Evolutionary conservation across 768 basidiomycete species (phyloP).

Genomic region (Tylopilus subfusipes): DNA sequence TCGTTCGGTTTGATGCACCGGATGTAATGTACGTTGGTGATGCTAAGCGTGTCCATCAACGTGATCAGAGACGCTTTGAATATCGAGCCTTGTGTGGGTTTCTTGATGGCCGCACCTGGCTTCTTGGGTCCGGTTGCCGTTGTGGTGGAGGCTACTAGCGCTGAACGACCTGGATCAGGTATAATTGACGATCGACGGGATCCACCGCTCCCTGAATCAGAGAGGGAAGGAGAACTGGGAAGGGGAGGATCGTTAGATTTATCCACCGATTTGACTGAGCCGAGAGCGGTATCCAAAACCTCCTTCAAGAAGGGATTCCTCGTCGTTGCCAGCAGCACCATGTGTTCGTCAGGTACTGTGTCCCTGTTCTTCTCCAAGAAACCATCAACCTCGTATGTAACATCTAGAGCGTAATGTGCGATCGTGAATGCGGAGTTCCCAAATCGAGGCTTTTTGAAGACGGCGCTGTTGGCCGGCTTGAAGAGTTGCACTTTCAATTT

Average conservation of each 20-base stretch:
- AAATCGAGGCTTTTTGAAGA: slow-evolving; percentile 99
- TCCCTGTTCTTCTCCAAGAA: slow-evolving; percentile 99
- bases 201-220: slow-evolving; percentile 71
- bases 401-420: slow-evolving; percentile 96
- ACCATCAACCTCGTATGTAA: slow-evolving; percentile 97
- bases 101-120: slow-evolving; percentile 69
- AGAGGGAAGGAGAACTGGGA: slow-evolving; percentile 71
- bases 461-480: slow-evolving; percentile 79
- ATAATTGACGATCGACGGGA: slow-evolving; percentile 83
- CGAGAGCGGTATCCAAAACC: slow-evolving; percentile 86
- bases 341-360: slow-evolving; percentile 98
- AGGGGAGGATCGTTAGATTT: slow-evolving; percentile 44
- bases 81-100: slow-evolving; percentile 97
- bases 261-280: slow-evolving; percentile 64
- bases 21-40: slow-evolving; percentile 98
- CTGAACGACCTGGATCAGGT: slow-evolving; percentile 80
- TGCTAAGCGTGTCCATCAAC: slow-evolving; percentile 95
- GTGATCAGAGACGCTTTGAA: slow-evolving; percentile 94
- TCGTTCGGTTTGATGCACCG: slow-evolving; percentile 99
- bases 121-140: slow-evolving; percentile 48
- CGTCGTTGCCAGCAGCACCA: slow-evolving; percentile 79
- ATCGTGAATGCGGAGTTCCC: slow-evolving; percentile 97
- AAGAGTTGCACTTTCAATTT: slow-evolving; percentile 84
- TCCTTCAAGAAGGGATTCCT: slow-evolving; percentile 93
- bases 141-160: slow-evolving; percentile 54